Evolutionary conservation across 164 flowering plant species (phyloP), one percentile per base, ranked within the genome.

Genomic region (Annona squamosa): DNA sequence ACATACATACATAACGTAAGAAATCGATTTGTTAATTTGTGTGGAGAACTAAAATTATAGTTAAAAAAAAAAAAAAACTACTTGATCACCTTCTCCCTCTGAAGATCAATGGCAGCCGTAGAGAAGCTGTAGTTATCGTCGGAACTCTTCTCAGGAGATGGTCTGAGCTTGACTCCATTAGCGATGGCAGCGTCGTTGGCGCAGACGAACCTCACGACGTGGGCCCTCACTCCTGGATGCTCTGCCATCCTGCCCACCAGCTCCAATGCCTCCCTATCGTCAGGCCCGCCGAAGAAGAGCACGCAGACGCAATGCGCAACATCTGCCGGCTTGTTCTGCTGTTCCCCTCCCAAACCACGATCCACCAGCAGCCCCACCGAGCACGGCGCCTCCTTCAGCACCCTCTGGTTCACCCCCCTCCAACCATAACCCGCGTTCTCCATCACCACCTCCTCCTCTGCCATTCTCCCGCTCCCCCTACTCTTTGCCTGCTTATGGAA

Each of bases 211-310:
- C 90, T 83, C 9, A 86, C 52, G 2, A 89, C 83, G 3, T 84
- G 80, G 3, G 89, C 83, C 41, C 66, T 79, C 4, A 84, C 85
- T 0, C 79, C 83, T 6, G 93, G 91, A 67, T 89, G 90, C 72
- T 89, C 90, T 3, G 89, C 84, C 93, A 92, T 92, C 72, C 87
- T 76, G 2, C 82, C 84, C 3, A 85, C 91, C 43, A 86, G 67
- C 66, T 79, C 87, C 81, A 92, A 46, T 0, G 90, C 91, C 82
- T 89, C 91, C 0, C 92, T 82, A 64, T 86, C 89, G 74, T 92
- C 94, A 0, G 93, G 91, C 47, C 97, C 97, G 3, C 97, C 94
- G 26, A 88, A 85, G 81, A 90, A 92, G 26, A 87, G 1, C 1
- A 90, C 74, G 48, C 90, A 80, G 2, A 90, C 82, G 19, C 82